A percentile compares a stretch with the other conserved stretches of the same genome.
Conservation (phyloP, 352 stramenopile species). For the Phytophthora kernoviae region DNA sequence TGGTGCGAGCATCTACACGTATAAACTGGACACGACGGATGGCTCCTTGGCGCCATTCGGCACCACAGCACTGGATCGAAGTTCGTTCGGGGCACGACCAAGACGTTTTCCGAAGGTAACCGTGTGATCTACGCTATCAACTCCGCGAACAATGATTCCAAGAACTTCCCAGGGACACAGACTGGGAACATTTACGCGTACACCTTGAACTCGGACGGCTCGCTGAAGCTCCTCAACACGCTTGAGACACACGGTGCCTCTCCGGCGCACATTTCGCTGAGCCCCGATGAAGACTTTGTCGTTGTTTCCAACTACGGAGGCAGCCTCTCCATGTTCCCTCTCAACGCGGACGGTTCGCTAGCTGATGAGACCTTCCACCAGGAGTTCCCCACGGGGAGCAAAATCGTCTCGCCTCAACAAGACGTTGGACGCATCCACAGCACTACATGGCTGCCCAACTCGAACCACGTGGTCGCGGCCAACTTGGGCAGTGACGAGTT, state of each 20-base stretch:
- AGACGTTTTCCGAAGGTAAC: constrained; percentile 17
- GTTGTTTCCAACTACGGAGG: constrained; percentile 59
- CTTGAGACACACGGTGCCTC: constrained; percentile 42
- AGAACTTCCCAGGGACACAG: background rate
- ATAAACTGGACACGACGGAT: constrained; percentile 45
- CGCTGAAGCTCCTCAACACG: constrained; percentile 44
- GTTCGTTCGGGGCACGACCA: constrained; percentile 41
- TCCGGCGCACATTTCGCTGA: constrained; percentile 46
- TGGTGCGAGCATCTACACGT: constrained; percentile 54
- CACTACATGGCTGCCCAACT: constrained; percentile 49
- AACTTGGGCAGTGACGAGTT: constrained; percentile 58
- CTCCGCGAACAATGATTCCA: constrained; percentile 37
- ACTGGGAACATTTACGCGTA: background rate
- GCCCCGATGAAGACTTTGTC: constrained; percentile 50
- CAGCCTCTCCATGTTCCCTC: constrained; percentile 51
- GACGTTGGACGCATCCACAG: constrained; percentile 57
- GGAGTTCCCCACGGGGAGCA: constrained; percentile 38
- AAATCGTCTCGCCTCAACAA: constrained; percentile 32
- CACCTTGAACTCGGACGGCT: constrained; percentile 21
- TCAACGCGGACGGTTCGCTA: constrained; percentile 46
- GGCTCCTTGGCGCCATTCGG: constrained; percentile 35
- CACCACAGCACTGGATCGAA: constrained; percentile 44
- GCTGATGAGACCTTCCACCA: constrained; percentile 28
- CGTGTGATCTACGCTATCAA: constrained; percentile 49
- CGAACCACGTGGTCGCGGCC: constrained; percentile 36